Base-by-base conservation (phyloP, 345 rosid species). In the Garcia nutans region DNA sequence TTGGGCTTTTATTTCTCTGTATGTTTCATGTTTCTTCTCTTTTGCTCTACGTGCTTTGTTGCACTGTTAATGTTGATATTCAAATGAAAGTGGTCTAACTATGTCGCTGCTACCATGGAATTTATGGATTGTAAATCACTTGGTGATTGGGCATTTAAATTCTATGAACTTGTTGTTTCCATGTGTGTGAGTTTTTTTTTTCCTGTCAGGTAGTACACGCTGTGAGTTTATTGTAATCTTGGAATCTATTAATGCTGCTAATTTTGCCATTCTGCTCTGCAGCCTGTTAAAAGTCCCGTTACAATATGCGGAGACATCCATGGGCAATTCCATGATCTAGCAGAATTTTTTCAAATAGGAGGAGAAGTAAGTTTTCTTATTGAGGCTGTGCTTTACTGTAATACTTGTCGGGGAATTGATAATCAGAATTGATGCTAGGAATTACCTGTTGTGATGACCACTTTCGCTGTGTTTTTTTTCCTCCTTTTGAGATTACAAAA, bases 231-330 rank as follows among this genome's bases (percentile, higher is more conserved):
- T 49, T 13, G n/a, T 67, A 0, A 22, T 20, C 41, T 37, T 37
- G 41, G 41, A 37, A 37, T 37, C 41, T 37, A 37, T 37, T 37
- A 20, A 28, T 62, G 31, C 16, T 28, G 66, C 8, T 71, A 42
- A 71, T 15, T 11, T 71, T 65, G 19, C 5, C 42, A 22, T 1
- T 56, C 59, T 50, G 50, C 45, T 41, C 19, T 68, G 47, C 76
- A 94, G 97, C 98, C 97, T 76, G 98, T 92, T 67, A 92, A 88
- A 86, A 92, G 95, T 79, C 97, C 97, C 64, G 97, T 94, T 70
- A 92, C 98, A 78, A 91, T 94, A 59, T 92, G 97, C 63, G 98
- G 98, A 77, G 98, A 94, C 82, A 92, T 94, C 74, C 98, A 94
- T 61, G 97, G 97, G 61, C 98, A 94, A 83, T 94, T 94, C 64